Base-by-base conservation (phyloP, 495 filamentous ascomycete species). In the Aspergillus diversus region DNA sequence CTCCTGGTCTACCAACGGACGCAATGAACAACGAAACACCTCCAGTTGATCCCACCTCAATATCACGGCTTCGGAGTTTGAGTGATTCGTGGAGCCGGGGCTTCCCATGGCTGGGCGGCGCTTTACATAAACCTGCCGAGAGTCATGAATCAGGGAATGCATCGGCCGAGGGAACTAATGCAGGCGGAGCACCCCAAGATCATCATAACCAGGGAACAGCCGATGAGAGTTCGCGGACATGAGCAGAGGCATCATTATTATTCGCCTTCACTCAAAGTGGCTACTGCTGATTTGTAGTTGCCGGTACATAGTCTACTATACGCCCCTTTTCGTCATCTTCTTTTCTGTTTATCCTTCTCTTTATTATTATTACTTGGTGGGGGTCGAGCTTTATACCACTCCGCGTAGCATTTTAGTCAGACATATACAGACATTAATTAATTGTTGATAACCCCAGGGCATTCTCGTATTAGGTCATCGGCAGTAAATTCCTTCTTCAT, bases 81-180 rank as follows among this genome's bases (percentile, higher is more conserved):
- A 81, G 79, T 65, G 79, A 81, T 61, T 80, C 79, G 2, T 76
- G 74, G 74, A 76, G 66, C 46, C 76, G 72, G 55, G 70, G 74
- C 0, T 60, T 80, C n/a, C 75, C 75, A 9, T 81, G 79, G 79
- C 62, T 81, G 15, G 77, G 79, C n/a, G 74, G 73, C 33, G 58
- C 61, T 11, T 48, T 70, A 15, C 65, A 64, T 50, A 65, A 59
- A 43, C 61, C 54, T 16, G 57, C 47, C n/a, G 59, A 52, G 21
- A 62, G 33, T 21, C 56, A 52, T 42, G 50, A 12, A 11, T 21
- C 59, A 16, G 53, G 17, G 15, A 57, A 62, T 49, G 8, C 46
- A 32, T 4, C 34, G 13, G 47, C 5, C 9, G 21, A 4, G 0
- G 47, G n/a, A 6, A 9, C 47, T 27, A 50, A 21, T 5, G 8